Evolutionary conservation across 306 rosid species (phyloP), one percentile per base, ranked within the genome.

Genomic region (Quercus dentata): DNA sequence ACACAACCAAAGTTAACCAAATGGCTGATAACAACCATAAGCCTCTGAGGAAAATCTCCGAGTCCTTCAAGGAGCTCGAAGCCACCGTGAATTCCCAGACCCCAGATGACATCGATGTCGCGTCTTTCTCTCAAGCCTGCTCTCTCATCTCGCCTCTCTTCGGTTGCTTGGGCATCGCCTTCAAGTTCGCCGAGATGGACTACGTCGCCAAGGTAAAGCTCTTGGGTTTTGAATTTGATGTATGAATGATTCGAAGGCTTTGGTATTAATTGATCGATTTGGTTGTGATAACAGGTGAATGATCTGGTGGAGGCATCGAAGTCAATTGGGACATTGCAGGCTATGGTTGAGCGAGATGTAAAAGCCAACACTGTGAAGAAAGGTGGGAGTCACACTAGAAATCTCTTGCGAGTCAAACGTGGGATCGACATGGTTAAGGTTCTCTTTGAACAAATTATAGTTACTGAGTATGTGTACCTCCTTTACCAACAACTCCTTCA

Each of bases 161-260:
- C 68, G 93, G 91, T 11, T 95, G 88, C 84, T 79, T 95, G 70
- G 99, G 99, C 51, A 84, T 95, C 56, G 99, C 99, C 38, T 95
- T 95, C 91, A 95, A 90, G 86, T 95, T 95, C 70, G 99, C 99
- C 28, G 99, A 95, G 85, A 92, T 33, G 69, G 99, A 95, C 84
- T 95, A 87, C 64, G 96, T 90, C 41, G 83, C 92, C 81, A 95
- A 93, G 96, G 97, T 92, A 73, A 76, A 69, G 20, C 4, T 41
- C 11, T 41, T 41, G 46, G 46, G 46, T 8, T 41, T 8, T 38
- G 10, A 6, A 38, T 38, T 38, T 41, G 0, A 11, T 41, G 46
- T 12, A 8, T 0, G 46, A 41, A 19, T 44, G 49, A 51, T 69
- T 46, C 57, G 31, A 51, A 31, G 46, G 62, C 35, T 64, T 71